Conservation (phyloP, 306 rosid genomes). For the Psophocarpus tetragonolobus region DNA sequence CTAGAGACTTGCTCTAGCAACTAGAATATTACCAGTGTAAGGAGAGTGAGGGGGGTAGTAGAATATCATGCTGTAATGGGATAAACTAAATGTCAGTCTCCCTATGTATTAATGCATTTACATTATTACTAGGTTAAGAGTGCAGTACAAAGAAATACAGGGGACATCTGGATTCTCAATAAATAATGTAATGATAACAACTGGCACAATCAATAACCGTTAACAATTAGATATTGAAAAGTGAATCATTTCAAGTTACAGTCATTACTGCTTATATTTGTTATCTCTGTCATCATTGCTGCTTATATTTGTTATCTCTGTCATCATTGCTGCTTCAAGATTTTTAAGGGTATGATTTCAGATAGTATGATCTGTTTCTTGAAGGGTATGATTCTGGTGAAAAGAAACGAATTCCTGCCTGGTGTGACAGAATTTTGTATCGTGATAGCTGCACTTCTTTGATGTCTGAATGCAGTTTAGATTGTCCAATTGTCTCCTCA, state of each 20-base stretch:
- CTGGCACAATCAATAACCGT: neutral
- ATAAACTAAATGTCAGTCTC: neutral
- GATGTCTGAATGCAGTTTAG: slow-evolving; percentile 73
- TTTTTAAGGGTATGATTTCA: slow-evolving; percentile 31
- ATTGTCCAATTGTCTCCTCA: slow-evolving; percentile 76
- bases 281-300: slow-evolving; percentile 10
- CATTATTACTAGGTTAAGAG: neutral
- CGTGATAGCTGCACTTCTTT: slow-evolving; percentile 77
- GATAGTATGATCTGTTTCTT: slow-evolving; percentile 31
- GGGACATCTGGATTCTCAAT: neutral
- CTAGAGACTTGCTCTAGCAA: neutral
- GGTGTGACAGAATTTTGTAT: slow-evolving; percentile 97
- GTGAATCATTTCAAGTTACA: slow-evolving; percentile 3
- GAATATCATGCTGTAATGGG: neutral
- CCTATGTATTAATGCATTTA: neutral
- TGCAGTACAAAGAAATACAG: neutral
- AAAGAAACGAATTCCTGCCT: slow-evolving; percentile 97
- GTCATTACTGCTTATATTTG: slow-evolving; percentile 20
- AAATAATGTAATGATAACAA: neutral
- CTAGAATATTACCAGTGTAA: neutral
- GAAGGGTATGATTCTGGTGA: slow-evolving; percentile 97
- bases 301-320: slow-evolving; percentile 24
- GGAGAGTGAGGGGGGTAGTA: neutral
- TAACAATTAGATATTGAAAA: slow-evolving; percentile 19
- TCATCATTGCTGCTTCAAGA: slow-evolving; percentile 27